These are phyloP conservation scores for Curvularia hawaiiensis DNA, from an alignment of 2,329 filamentous ascomycete genomes.

Conservation along the genomic window DNA sequence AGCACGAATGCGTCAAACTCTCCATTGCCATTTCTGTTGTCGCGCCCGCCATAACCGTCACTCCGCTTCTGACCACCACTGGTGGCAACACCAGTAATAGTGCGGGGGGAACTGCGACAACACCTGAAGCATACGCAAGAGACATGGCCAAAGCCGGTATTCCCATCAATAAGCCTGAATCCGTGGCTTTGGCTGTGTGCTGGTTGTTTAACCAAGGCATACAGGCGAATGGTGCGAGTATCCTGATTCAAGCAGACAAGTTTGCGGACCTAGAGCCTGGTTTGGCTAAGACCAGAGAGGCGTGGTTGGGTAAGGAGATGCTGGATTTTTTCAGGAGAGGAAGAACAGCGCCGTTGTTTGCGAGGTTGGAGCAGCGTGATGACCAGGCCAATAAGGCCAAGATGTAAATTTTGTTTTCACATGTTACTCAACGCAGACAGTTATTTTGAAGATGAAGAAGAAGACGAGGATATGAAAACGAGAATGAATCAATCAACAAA, in stretches of 20 bases:
- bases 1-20: constrained; percentile 54
- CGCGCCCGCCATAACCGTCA: constrained; percentile 56
- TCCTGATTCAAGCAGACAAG: constrained; percentile 53
- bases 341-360: constrained; percentile 42
- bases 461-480: background rate
- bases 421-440: too few species aligned
- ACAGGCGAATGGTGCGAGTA: constrained; percentile 53
- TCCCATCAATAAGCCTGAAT: constrained; percentile 54
- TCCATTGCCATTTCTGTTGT: constrained; percentile 55
- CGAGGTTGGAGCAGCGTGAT: constrained; percentile 32
- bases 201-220: constrained; percentile 53
- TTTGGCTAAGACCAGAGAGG: constrained; percentile 51
- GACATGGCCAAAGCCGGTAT: constrained; percentile 53
- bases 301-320: constrained; percentile 59
- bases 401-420: constrained; percentile 24
- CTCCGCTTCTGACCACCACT: constrained; percentile 50
- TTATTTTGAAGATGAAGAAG: too few species aligned
- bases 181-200: constrained; percentile 52
- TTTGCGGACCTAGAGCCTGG: constrained; percentile 54
- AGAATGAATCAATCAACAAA: background rate
- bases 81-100: constrained; percentile 40
- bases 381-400: too few species aligned
- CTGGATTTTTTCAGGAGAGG: constrained; percentile 55
- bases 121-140: constrained; percentile 49
- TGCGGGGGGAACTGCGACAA: constrained; percentile 27